Evolutionary conservation across 345 rosid genomes (phyloP).

Genomic region (Eucalyptus grandis): DNA sequence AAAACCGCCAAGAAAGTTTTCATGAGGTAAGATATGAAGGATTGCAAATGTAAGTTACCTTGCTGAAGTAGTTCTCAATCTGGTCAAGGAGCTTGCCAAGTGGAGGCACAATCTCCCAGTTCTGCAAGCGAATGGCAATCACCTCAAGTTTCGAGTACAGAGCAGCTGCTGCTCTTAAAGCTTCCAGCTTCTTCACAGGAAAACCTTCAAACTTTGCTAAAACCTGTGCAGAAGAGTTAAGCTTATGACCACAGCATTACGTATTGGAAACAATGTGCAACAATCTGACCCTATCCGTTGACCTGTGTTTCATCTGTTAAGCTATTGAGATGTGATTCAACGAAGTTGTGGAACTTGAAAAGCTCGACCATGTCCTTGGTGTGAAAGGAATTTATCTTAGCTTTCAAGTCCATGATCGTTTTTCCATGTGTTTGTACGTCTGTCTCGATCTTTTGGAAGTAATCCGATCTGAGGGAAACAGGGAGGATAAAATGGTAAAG

Average conservation of each 20-base stretch:
- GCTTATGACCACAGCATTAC: background rate
- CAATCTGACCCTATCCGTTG: background rate
- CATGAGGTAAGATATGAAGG: background rate
- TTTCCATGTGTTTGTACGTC: slow-evolving; percentile 56
- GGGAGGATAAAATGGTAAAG: background rate
- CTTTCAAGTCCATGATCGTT: slow-evolving; percentile 38
- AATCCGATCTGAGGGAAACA: slow-evolving; percentile 52
- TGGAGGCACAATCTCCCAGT: slow-evolving; percentile 64
- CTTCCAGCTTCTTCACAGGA: slow-evolving; percentile 72
- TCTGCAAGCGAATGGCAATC: slow-evolving; percentile 39
- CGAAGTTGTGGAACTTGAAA: slow-evolving; percentile 46
- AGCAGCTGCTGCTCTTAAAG: slow-evolving; percentile 61
- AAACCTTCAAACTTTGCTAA: slow-evolving; percentile 83
- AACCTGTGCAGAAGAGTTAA: slow-evolving; percentile 24
- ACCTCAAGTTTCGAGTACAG: slow-evolving; percentile 43
- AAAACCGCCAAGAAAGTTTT: no score
- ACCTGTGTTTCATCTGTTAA: slow-evolving; percentile 92
- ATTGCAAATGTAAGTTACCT: slow-evolving; percentile 16
- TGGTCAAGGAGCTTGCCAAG: slow-evolving; percentile 50
- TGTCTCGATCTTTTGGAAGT: slow-evolving; percentile 77
- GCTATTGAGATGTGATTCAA: slow-evolving; percentile 66
- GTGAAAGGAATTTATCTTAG: slow-evolving; percentile 42
- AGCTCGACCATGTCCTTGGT: slow-evolving; percentile 73
- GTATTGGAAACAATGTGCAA: background rate
- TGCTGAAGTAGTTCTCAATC: slow-evolving; percentile 63